A percentile compares a stretch with the other conserved stretches of the same genome.
Conservation (phyloP, 345 rosid species). For the Nasturtium officinale region DNA sequence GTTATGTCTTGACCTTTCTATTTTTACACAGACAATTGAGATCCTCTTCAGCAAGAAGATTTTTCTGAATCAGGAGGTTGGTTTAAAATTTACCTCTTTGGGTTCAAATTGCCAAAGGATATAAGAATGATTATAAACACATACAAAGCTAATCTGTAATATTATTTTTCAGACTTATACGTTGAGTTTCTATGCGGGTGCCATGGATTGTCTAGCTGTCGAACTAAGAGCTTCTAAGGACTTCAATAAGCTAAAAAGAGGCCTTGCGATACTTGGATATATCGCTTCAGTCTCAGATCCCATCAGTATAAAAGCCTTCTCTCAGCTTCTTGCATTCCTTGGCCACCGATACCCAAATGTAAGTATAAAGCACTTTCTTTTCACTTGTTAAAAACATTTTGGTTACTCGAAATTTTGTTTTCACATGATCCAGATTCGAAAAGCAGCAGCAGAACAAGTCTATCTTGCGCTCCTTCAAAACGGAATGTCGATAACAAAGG, state of each 20-base stretch:
- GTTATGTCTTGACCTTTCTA: conserved; percentile 17
- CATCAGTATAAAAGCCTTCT: conserved; percentile 58
- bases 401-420: background rate
- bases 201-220: conserved; percentile 66
- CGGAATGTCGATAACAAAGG: conserved; percentile 57
- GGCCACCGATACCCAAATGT: conserved; percentile 89
- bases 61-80: conserved; percentile 75
- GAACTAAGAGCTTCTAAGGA: conserved; percentile 78
- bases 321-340: conserved; percentile 68
- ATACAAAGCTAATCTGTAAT: conserved; percentile 8
- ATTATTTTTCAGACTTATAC: conserved; percentile 58
- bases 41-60: conserved; percentile 66
- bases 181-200: conserved; percentile 54
- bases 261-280: conserved; percentile 77
- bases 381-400: background rate
- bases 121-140: background rate
- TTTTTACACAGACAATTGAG: conserved; percentile 71
- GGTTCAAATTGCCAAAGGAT: background rate
- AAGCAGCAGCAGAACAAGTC: conserved; percentile 74
- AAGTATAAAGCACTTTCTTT: background rate
- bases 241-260: conserved; percentile 70
- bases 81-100: conserved; percentile 33
- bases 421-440: conserved; percentile 63
- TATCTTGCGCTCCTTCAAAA: conserved; percentile 76
- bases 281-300: conserved; percentile 64